These are phyloP conservation scores for Ceratocystis papillata DNA, from an alignment of 2,329 filamentous ascomycete genomes.

Conservation along the genomic window DNA sequence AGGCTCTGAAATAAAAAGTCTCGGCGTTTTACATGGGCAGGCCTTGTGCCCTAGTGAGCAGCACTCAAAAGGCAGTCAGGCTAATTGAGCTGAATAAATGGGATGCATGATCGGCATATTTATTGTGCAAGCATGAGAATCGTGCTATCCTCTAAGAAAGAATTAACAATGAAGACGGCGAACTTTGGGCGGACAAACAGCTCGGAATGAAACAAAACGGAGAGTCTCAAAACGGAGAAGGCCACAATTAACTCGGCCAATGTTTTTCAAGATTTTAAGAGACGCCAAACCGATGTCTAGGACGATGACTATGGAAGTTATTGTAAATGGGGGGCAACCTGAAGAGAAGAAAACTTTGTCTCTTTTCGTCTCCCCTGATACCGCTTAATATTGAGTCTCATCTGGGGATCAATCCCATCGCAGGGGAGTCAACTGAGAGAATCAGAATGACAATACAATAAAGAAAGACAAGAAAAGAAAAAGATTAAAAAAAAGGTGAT, in stretches of 20 bases:
- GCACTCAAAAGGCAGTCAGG: neutral
- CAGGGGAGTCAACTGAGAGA: conserved; percentile 3
- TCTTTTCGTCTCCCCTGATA: neutral
- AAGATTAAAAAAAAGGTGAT: neutral
- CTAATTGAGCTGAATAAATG: conserved; percentile 10
- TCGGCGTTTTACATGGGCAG: neutral
- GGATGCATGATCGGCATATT: conserved; percentile 13
- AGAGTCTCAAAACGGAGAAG: neutral
- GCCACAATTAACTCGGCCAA: neutral
- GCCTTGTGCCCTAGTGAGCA: neutral
- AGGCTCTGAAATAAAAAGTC: neutral
- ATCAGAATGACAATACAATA: neutral
- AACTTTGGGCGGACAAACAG: neutral
- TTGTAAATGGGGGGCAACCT: neutral
- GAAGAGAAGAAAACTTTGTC: neutral
- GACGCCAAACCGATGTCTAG: neutral
- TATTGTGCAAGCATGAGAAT: neutral
- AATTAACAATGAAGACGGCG: neutral
- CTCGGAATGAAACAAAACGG: neutral
- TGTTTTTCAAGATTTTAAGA: neutral
- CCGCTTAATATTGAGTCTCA: neutral
- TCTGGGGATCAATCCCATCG: neutral
- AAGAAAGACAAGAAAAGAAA: neutral
- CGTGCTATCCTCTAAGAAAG: neutral
- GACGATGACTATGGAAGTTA: neutral